phyloP scores from a whole-genome alignment of 345 rosid species.

The Citrus medica region DNA sequence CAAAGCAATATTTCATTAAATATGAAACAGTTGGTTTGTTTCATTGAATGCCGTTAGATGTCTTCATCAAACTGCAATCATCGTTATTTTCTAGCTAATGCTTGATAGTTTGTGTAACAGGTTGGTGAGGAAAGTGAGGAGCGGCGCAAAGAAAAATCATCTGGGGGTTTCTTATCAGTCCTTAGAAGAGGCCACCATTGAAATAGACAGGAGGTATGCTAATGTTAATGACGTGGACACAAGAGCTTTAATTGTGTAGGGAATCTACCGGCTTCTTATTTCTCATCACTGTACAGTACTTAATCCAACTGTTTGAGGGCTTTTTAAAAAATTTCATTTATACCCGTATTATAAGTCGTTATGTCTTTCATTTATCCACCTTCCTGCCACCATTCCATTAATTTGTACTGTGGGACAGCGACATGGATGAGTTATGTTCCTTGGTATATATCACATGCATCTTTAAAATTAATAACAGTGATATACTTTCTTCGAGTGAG shows the following conservation, averaged over 20 bases:
- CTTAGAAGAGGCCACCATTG: constrained; percentile 81
- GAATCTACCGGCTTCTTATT: constrained; percentile 4
- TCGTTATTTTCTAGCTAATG: background rate
- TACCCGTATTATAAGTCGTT: background rate
- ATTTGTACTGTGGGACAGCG: constrained; percentile 2
- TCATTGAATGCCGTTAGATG: background rate
- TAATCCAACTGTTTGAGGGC: background rate
- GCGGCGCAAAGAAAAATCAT: constrained; percentile 58
- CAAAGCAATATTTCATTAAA: background rate
- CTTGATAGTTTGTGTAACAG: constrained; percentile 26
- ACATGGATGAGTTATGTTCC: constrained; percentile 12
- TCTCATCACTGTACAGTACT: constrained; percentile 31
- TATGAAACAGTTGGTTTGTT: background rate
- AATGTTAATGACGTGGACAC: constrained; percentile 13
- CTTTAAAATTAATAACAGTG: background rate
- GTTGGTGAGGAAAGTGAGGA: constrained; percentile 70
- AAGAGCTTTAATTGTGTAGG: background rate
- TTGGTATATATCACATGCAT: background rate
- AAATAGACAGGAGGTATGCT: background rate
- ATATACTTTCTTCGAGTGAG: background rate
- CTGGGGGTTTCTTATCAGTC: constrained; percentile 77
- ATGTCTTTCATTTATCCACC: background rate
- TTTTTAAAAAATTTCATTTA: background rate
- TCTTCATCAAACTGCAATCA: background rate
- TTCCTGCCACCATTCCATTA: too few relatives aligned